These are phyloP conservation scores for Macrolepiota albuminosa DNA, from an alignment of 768 basidiomycete species.

Conservation along the genomic window DNA sequence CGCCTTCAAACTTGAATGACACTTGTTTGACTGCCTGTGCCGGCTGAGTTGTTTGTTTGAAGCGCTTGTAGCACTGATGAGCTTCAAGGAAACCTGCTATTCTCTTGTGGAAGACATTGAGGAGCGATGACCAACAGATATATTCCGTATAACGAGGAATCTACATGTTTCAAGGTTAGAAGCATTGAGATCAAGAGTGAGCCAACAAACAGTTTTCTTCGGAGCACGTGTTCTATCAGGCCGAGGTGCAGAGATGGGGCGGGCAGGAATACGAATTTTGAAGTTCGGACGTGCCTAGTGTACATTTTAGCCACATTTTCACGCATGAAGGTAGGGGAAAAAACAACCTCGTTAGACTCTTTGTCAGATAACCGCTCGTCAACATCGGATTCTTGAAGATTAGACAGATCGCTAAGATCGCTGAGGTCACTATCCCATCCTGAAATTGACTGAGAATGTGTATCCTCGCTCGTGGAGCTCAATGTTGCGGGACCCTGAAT, in stretches of 20 bases:
- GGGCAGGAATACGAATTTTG: constrained; percentile 32
- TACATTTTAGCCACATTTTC: neutral
- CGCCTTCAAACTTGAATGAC: no score
- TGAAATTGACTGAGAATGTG: constrained; percentile 4
- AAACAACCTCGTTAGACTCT: neutral
- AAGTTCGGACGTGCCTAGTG: constrained; percentile 17
- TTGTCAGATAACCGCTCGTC: constrained; percentile 10
- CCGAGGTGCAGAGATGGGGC: constrained; percentile 7
- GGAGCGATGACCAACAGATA: no score
- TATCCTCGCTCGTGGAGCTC: neutral
- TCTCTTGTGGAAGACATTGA: no score
- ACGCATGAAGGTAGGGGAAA: neutral
- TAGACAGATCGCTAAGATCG: constrained; percentile 24
- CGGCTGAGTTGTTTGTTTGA: no score
- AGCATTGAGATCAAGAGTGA: no score
- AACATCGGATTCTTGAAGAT: constrained; percentile 16
- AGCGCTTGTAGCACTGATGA: no score
- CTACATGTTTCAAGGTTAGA: no score
- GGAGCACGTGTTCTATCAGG: neutral
- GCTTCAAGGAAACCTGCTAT: no score
- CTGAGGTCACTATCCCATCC: constrained; percentile 33
- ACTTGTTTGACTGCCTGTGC: no score
- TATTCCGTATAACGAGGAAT: no score
- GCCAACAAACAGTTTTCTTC: no score
- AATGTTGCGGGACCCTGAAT: neutral